A percentile compares a stretch with the other conserved stretches of the same genome.
Evolutionary conservation across 257 asterid genomes (phyloP).

Genomic region (Eustoma russellianum): DNA sequence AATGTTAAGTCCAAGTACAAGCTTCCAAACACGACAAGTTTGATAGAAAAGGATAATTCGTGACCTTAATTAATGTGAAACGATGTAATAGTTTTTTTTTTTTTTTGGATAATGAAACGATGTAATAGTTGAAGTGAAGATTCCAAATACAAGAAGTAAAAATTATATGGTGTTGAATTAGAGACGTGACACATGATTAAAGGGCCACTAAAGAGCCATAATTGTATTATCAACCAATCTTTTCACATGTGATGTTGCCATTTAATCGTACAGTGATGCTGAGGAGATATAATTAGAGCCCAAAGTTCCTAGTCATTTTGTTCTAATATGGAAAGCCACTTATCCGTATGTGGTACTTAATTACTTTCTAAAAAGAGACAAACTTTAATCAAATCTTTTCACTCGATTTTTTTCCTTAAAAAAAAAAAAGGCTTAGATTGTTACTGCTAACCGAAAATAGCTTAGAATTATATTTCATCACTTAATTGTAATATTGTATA

Average conservation of each 20-base stretch:
- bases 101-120: background rate
- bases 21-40: background rate
- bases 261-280: constrained; percentile 6
- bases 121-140: background rate
- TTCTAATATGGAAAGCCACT: constrained; percentile 14
- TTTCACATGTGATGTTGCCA: constrained; percentile 40
- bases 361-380: constrained; percentile 22
- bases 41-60: too few species aligned
- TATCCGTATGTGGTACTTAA: constrained; percentile 1
- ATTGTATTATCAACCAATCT: constrained; percentile 7
- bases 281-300: constrained; percentile 1
- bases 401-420: too few species aligned
- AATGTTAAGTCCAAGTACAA: background rate
- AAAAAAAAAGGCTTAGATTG: too few species aligned
- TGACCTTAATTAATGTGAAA: background rate
- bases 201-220: constrained; percentile 8
- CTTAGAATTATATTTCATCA: too few species aligned
- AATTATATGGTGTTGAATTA: background rate
- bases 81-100: too few species aligned
- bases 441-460: too few species aligned
- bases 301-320: constrained; percentile 10
- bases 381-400: background rate
- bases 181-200: background rate
- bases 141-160: background rate
- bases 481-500: too few species aligned